These are phyloP conservation scores for Phlebiopsis gigantea DNA, from an alignment of 768 basidiomycete genomes.

Conservation along the genomic window DNA sequence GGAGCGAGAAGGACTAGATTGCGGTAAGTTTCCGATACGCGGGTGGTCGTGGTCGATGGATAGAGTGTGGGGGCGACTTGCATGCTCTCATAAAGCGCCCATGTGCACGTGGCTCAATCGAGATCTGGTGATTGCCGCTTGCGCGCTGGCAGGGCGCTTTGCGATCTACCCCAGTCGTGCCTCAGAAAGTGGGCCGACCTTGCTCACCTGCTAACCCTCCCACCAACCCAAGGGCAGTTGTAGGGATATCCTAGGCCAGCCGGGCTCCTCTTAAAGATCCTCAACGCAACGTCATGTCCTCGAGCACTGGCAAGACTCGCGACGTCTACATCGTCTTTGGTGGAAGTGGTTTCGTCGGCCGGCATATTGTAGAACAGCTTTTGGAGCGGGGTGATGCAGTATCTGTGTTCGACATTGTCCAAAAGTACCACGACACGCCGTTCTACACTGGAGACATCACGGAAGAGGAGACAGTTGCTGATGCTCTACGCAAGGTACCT, in stretches of 20 bases:
- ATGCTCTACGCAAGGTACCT: conserved; percentile 70
- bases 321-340: conserved; percentile 91
- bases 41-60: conserved; percentile 2
- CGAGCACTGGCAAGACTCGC: conserved; percentile 8
- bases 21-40: conserved; percentile 2
- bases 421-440: conserved; percentile 79
- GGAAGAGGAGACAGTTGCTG: conserved; percentile 62
- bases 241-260: background rate
- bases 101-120: background rate
- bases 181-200: conserved; percentile 6
- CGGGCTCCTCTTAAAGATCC: background rate
- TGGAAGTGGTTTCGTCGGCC: conserved; percentile 87
- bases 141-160: conserved; percentile 5
- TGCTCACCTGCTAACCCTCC: background rate
- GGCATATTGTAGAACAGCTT: conserved; percentile 86
- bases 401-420: conserved; percentile 87
- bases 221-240: background rate
- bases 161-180: background rate
- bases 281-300: conserved; percentile 3
- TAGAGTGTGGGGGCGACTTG: background rate
- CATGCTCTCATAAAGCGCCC: background rate
- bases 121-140: background rate
- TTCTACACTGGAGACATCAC: conserved; percentile 92
- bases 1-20: conserved; percentile 3
- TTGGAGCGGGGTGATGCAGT: conserved; percentile 75